These are phyloP conservation scores for Claviceps quebecensis DNA, from an alignment of 2,329 filamentous ascomycete genomes.

Conservation along the genomic window DNA sequence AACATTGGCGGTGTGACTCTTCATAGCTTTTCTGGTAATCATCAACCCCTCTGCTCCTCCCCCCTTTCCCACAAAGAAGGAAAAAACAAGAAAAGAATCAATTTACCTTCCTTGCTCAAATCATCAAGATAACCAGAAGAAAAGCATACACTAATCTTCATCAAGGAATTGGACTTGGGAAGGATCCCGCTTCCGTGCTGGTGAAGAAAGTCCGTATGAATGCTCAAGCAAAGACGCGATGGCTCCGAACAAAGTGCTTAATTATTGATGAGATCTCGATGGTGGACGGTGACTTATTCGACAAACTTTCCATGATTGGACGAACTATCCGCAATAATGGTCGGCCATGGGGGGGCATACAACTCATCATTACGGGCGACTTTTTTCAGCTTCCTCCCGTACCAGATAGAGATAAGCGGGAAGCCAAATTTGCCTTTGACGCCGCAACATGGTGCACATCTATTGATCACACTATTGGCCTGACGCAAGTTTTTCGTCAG, in stretches of 20 bases:
- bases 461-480: constrained; percentile 87
- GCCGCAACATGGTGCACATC: constrained; percentile 82
- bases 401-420: constrained; percentile 54
- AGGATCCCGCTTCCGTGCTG: constrained; percentile 66
- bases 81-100: not conserved
- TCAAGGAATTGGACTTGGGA: constrained; percentile 68
- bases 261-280: constrained; percentile 95
- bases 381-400: constrained; percentile 97
- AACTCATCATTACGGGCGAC: constrained; percentile 88
- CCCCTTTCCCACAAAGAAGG: not conserved
- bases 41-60: not conserved
- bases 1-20: constrained; percentile 93
- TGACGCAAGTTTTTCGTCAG: constrained; percentile 94
- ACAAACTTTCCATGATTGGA: constrained; percentile 85
- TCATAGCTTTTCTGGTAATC: constrained; percentile 73
- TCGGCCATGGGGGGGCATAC: constrained; percentile 87
- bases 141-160: not conserved
- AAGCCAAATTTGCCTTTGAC: constrained; percentile 84
- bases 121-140: not conserved
- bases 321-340: constrained; percentile 79
- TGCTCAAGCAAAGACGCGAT: constrained; percentile 72
- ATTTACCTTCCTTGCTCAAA: not conserved
- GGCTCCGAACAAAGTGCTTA: constrained; percentile 76
- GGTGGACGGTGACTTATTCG: constrained; percentile 94
- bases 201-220: constrained; percentile 87